Evolutionary conservation across 2,329 filamentous ascomycete genomes (phyloP).

Genomic region (Tolypocladium guangdongense): DNA sequence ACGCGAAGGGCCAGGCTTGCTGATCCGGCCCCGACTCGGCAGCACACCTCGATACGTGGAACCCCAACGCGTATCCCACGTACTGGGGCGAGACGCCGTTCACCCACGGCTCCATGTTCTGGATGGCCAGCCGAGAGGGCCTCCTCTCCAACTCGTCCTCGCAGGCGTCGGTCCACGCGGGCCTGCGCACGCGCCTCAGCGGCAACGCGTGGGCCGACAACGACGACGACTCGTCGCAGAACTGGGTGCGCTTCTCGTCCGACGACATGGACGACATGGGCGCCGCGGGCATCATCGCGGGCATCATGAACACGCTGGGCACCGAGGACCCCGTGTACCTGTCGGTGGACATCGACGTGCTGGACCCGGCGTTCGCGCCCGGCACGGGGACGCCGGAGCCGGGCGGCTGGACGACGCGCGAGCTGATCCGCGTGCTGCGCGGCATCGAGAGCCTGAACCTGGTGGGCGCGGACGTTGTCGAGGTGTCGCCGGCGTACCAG

Average conservation of each 20-base stretch:
- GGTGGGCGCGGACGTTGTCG: constrained; percentile 82
- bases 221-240: constrained; percentile 61
- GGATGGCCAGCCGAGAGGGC: constrained; percentile 73
- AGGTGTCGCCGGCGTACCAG: constrained; percentile 76
- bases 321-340: constrained; percentile 72
- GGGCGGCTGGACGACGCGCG: constrained; percentile 82
- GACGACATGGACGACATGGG: constrained; percentile 85
- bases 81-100: constrained; percentile 60
- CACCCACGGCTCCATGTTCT: constrained; percentile 88
- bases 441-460: constrained; percentile 76
- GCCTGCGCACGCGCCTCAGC: constrained; percentile 65
- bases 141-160: constrained; percentile 60
- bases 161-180: constrained; percentile 70
- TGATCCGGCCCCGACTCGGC: neutral
- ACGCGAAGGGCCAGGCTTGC: too few relatives aligned
- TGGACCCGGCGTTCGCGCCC: constrained; percentile 58
- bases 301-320: constrained; percentile 62
- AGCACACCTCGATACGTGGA: constrained; percentile 74
- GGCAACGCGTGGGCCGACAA: constrained; percentile 56
- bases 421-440: constrained; percentile 72
- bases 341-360: constrained; percentile 71
- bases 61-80: constrained; percentile 68
- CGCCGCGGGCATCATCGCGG: constrained; percentile 54
- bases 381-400: constrained; percentile 84
- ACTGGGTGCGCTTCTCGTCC: constrained; percentile 66